A percentile compares a stretch with the other conserved stretches of the same genome.
Conservation (phyloP, 2,329 filamentous ascomycete genomes). For the Fusarium tuaranense region DNA sequence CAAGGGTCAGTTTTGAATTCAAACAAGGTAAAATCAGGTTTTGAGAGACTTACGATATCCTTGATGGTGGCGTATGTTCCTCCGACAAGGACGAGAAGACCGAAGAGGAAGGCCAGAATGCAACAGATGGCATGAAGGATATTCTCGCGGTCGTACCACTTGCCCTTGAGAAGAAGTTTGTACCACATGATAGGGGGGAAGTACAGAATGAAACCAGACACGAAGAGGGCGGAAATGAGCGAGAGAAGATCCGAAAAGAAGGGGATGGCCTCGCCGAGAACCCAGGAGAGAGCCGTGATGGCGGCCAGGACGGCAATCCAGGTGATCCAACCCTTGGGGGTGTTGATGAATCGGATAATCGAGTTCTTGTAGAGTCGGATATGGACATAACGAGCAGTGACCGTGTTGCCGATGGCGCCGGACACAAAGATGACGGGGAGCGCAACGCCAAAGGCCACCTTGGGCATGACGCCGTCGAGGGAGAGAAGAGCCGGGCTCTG, state of each 20-base stretch:
- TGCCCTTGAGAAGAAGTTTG: slow-evolving; percentile 46
- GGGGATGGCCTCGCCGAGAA: slow-evolving; percentile 75
- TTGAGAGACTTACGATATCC: slow-evolving; percentile 15
- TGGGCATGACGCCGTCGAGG: slow-evolving; percentile 64
- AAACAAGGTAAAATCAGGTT: background rate
- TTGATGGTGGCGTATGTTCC: slow-evolving; percentile 23
- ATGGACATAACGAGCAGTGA: slow-evolving; percentile 51
- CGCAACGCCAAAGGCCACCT: slow-evolving; percentile 73
- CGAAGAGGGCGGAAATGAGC: slow-evolving; percentile 59
- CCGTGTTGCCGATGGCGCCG: slow-evolving; percentile 69
- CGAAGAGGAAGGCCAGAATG: slow-evolving; percentile 5
- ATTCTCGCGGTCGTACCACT: slow-evolving; percentile 20
- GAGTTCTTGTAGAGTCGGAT: slow-evolving; percentile 39
- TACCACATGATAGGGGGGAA: slow-evolving; percentile 54
- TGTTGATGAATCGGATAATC: slow-evolving; percentile 35
- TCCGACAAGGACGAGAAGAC: slow-evolving; percentile 19
- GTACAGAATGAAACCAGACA: slow-evolving; percentile 54
- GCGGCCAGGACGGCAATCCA: slow-evolving; percentile 69
- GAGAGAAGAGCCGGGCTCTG: slow-evolving; percentile 73
- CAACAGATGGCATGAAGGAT: slow-evolving; percentile 9
- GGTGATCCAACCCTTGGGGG: slow-evolving; percentile 48
- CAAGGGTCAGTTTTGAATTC: background rate
- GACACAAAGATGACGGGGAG: slow-evolving; percentile 76
- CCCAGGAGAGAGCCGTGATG: slow-evolving; percentile 57
- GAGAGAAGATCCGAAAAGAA: slow-evolving; percentile 76